These are phyloP conservation scores for Penicillium sp. DNA, from an alignment of 2,329 filamentous ascomycete genomes.

Conservation along the genomic window DNA sequence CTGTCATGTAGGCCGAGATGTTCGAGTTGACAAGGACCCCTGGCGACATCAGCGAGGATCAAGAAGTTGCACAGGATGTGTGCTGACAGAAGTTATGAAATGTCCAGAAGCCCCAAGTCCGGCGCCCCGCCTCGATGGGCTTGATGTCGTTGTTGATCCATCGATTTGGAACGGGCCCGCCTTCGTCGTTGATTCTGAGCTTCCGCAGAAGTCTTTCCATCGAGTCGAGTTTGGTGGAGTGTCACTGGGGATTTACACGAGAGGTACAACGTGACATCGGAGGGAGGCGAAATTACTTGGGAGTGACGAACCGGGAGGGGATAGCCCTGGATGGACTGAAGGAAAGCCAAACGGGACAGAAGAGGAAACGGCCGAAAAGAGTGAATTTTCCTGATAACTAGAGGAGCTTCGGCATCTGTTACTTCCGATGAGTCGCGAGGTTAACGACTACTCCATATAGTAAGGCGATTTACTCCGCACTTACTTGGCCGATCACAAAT, in stretches of 20 bases:
- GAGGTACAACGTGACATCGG: too few species aligned
- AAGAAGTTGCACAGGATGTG: neutral
- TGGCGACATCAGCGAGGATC: conserved; percentile 17
- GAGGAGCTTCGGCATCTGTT: too few species aligned
- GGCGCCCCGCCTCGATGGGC: conserved; percentile 49
- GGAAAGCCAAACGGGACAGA: too few species aligned
- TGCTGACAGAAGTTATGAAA: conserved; percentile 52
- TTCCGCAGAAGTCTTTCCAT: neutral
- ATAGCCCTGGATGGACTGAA: too few species aligned
- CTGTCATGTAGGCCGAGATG: conserved; percentile 38
- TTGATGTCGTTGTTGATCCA: conserved; percentile 57
- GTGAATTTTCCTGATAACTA: too few species aligned
- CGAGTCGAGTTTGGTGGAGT: neutral
- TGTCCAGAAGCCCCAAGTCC: conserved; percentile 50
- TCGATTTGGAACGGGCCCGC: conserved; percentile 17
- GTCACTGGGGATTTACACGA: neutral
- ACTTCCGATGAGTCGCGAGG: too few species aligned
- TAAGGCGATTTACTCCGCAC: neutral
- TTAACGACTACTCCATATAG: too few species aligned
- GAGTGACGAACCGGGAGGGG: too few species aligned
- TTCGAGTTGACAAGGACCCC: conserved; percentile 54
- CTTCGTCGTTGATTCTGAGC: conserved; percentile 1
- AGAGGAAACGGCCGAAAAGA: too few species aligned
- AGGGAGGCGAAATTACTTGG: too few species aligned
- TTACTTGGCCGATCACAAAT: neutral